A percentile compares a stretch with the other conserved stretches of the same genome.
Conservation (phyloP, 306 rosid genomes). For the Prunus mongolica region DNA sequence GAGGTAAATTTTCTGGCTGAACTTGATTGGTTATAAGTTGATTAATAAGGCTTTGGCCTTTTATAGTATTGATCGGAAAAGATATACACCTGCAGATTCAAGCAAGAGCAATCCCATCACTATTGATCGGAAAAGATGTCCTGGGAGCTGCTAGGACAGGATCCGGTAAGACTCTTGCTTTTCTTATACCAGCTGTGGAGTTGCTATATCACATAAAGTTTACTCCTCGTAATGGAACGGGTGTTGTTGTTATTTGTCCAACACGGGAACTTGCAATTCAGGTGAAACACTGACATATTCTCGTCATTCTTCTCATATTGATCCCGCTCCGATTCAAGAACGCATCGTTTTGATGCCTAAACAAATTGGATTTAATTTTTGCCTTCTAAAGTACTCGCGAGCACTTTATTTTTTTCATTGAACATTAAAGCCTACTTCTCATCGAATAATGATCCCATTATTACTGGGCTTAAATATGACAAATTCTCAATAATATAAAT, state of each 20-base stretch:
- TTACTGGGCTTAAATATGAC: too few species aligned
- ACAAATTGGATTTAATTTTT: too few species aligned
- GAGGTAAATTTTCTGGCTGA: constrained; percentile 39
- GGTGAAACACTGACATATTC: constrained; percentile 34
- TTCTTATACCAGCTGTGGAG: constrained; percentile 87
- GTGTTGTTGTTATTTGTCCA: constrained; percentile 91
- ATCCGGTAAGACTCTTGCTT: constrained; percentile 93
- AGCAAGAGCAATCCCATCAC: constrained; percentile 67
- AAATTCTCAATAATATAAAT: too few species aligned
- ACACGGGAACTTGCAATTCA: constrained; percentile 97
- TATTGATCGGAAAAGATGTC: constrained; percentile 69
- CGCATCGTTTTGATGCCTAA: too few species aligned
- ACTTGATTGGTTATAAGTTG: neutral
- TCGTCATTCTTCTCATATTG: neutral
- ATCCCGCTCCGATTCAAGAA: neutral
- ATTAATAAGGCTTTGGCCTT: too few species aligned
- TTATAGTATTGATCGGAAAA: too few species aligned
- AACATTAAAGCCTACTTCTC: too few species aligned
- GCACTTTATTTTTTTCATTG: too few species aligned
- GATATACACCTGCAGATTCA: constrained; percentile 60
- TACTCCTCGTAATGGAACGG: constrained; percentile 72
- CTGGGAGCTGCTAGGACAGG: constrained; percentile 99
- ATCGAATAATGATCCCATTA: too few species aligned
- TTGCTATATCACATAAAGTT: constrained; percentile 49
- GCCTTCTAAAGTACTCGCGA: too few species aligned